Conservation (phyloP, 176 grass and related monocot species). For the Hyparrhenia diplandra region DNA sequence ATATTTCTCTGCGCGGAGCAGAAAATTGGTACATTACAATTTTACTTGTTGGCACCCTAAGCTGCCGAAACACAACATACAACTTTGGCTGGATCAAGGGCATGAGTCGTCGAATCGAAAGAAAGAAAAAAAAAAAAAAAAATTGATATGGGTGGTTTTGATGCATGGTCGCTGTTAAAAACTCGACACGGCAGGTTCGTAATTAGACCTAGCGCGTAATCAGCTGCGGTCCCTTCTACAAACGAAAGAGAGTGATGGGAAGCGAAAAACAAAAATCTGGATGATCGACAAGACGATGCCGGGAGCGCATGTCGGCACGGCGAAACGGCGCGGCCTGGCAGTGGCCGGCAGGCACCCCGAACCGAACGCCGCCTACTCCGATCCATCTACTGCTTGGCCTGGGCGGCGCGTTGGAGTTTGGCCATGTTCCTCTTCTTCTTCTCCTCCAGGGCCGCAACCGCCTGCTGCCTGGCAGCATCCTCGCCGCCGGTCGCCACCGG, state of each 20-base stretch:
- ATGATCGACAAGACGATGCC: background rate
- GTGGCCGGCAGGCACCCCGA: background rate
- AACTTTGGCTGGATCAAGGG: background rate
- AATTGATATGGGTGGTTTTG: background rate
- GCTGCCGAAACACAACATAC: slow-evolving; percentile 14
- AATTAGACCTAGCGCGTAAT: slow-evolving; percentile 19
- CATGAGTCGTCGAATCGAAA: background rate
- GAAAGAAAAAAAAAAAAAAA: background rate
- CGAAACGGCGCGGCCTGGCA: too few species aligned
- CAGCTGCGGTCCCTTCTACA: slow-evolving; percentile 34
- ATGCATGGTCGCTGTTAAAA: slow-evolving; percentile 31
- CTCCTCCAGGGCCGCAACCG: background rate
- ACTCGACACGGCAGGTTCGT: slow-evolving; percentile 10
- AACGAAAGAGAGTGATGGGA: background rate
- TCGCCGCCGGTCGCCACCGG: background rate
- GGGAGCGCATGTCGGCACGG: background rate
- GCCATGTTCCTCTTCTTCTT: background rate
- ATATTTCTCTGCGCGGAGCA: background rate
- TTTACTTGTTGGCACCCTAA: slow-evolving; percentile 6
- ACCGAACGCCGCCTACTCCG: background rate
- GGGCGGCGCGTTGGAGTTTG: background rate
- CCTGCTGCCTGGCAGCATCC: background rate
- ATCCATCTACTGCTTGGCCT: background rate
- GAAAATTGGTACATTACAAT: background rate
- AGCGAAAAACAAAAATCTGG: background rate